Evolutionary conservation across 2,329 filamentous ascomycete genomes (phyloP).

Genomic region (Orbilia javanica): DNA sequence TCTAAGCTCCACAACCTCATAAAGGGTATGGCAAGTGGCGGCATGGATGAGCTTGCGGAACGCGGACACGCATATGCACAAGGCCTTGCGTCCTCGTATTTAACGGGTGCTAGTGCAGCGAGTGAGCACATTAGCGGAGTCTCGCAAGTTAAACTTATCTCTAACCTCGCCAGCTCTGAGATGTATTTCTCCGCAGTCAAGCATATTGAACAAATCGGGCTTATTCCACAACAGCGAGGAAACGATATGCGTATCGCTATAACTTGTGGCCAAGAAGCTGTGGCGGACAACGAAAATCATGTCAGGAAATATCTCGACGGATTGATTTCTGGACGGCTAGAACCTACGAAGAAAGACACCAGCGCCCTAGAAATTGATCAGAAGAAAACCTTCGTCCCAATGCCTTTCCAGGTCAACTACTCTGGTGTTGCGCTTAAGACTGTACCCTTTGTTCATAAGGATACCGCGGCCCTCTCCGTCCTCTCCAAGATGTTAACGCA

Average conservation of each 20-base stretch:
- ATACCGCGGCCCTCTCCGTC: constrained; percentile 85
- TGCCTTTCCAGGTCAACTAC: constrained; percentile 98
- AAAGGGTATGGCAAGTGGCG: constrained; percentile 86
- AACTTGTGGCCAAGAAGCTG: constrained; percentile 84
- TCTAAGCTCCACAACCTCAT: constrained; percentile 86
- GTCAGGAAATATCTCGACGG: constrained; percentile 78
- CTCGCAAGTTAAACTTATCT: constrained; percentile 86
- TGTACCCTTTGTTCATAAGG: constrained; percentile 80
- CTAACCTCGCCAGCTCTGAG: constrained; percentile 71
- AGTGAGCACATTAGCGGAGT: constrained; percentile 75
- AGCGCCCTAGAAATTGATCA: constrained; percentile 64
- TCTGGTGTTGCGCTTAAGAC: constrained; percentile 85
- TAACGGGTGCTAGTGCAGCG: constrained; percentile 75
- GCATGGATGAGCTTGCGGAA: constrained; percentile 90
- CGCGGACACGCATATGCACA: constrained; percentile 89
- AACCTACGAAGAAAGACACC: constrained; percentile 61
- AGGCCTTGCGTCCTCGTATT: constrained; percentile 82
- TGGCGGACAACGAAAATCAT: constrained; percentile 76
- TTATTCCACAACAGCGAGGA: constrained; percentile 19
- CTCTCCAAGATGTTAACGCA: constrained; percentile 93
- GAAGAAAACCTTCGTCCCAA: constrained; percentile 84
- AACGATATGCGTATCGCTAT: constrained; percentile 75
- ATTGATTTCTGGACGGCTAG: constrained; percentile 67
- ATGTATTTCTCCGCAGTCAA: constrained; percentile 73
- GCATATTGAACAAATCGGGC: constrained; percentile 75